These are phyloP conservation scores for Neonectria hederae DNA, from an alignment of 2,329 filamentous ascomycete genomes.

Conservation along the genomic window DNA sequence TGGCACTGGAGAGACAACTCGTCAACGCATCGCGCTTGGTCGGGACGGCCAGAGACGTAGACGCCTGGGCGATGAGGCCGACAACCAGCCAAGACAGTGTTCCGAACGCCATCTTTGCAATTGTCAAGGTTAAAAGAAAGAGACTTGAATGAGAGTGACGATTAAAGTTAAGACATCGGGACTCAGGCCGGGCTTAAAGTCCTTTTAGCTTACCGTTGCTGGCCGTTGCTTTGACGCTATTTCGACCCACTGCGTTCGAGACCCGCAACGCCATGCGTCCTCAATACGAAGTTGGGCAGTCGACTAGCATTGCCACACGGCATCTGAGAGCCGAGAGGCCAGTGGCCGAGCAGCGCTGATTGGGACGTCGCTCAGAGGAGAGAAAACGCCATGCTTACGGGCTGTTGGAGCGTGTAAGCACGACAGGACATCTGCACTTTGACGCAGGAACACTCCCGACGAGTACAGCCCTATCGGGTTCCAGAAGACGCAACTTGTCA, in stretches of 20 bases:
- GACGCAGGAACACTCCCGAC: background rate
- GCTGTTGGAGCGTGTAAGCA: background rate
- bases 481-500: background rate
- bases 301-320: background rate
- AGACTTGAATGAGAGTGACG: background rate
- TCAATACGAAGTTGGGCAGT: background rate
- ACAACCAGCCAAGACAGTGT: slow-evolving; percentile 5
- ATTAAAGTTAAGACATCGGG: background rate
- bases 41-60: slow-evolving; percentile 23
- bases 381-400: background rate
- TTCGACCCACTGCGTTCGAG: background rate
- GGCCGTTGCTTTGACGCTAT: background rate
- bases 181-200: background rate
- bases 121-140: background rate
- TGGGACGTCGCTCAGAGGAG: background rate
- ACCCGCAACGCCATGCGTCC: background rate
- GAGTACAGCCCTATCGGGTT: background rate
- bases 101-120: slow-evolving; percentile 5
- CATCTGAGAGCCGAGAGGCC: background rate
- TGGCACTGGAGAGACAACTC: slow-evolving; percentile 42
- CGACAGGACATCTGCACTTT: background rate
- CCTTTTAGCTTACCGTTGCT: background rate
- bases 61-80: slow-evolving; percentile 12
- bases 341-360: background rate
- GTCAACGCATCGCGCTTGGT: slow-evolving; percentile 39